Evolutionary conservation across 2,329 filamentous ascomycete genomes (phyloP).

Genomic region (Simplicillium aogashimaense): DNA sequence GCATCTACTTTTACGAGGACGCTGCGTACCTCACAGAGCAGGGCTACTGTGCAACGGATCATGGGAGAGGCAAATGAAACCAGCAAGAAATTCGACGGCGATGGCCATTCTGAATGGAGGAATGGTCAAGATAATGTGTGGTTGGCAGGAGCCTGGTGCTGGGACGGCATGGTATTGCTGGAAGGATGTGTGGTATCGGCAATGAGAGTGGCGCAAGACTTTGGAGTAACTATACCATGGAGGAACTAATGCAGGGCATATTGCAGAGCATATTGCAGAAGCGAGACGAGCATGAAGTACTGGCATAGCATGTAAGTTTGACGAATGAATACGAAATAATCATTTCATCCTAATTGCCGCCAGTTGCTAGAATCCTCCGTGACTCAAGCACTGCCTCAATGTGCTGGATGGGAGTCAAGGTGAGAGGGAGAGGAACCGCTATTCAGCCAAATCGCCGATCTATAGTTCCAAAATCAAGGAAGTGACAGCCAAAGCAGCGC

Average conservation of each 20-base stretch:
- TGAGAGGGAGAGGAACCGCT: too few relatives aligned
- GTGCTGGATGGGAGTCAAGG: too few relatives aligned
- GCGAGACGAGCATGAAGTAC: too few relatives aligned
- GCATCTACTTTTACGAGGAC: slow-evolving; percentile 41
- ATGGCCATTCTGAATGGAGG: slow-evolving; percentile 24
- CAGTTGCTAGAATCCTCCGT: too few relatives aligned
- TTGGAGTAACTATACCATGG: slow-evolving; percentile 36
- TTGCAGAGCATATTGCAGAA: too few relatives aligned
- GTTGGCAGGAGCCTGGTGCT: slow-evolving; percentile 51
- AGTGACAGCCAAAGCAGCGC: too few relatives aligned
- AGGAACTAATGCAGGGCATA: slow-evolving; percentile 7
- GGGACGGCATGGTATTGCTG: slow-evolving; percentile 54
- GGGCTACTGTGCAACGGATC: slow-evolving; percentile 33
- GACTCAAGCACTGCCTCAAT: too few relatives aligned
- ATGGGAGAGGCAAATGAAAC: slow-evolving; percentile 23
- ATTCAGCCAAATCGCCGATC: too few relatives aligned
- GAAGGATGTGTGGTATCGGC: slow-evolving; percentile 52
- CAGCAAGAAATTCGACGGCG: slow-evolving; percentile 2
- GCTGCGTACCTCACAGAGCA: slow-evolving; percentile 37
- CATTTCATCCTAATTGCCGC: too few relatives aligned
- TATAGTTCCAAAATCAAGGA: too few relatives aligned
- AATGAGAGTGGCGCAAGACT: slow-evolving; percentile 40
- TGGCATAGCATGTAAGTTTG: too few relatives aligned
- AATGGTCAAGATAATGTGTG: slow-evolving; percentile 45
- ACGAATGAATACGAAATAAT: too few relatives aligned